These are phyloP conservation scores for Fusarium mexicanum DNA, from an alignment of 2,329 filamentous ascomycete species.

Conservation along the genomic window DNA sequence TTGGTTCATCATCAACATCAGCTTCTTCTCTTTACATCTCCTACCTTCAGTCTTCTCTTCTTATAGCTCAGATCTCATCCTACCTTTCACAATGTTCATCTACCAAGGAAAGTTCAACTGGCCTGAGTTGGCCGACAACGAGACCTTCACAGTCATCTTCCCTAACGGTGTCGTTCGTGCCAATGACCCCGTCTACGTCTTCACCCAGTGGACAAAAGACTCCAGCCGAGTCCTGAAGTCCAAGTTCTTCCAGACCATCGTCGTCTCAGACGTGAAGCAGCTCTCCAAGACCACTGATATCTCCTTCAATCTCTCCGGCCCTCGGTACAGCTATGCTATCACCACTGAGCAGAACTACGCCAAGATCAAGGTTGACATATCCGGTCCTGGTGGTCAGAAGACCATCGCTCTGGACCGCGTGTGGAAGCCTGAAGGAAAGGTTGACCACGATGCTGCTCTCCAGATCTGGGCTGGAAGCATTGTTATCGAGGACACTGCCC, in stretches of 20 bases:
- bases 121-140: background rate
- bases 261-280: fast-evolving
- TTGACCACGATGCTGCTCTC: background rate
- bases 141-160: background rate
- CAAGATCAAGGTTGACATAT: background rate
- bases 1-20: fast-evolving
- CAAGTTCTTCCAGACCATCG: background rate
- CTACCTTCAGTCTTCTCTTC: too few relatives aligned
- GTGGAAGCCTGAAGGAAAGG: background rate
- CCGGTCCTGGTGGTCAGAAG: fast-evolving
- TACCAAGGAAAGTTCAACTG: background rate
- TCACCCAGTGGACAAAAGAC: background rate
- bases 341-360: background rate
- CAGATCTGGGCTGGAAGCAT: background rate
- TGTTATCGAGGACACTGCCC: too few relatives aligned
- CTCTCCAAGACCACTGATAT: fast-evolving
- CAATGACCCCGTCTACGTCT: fast-evolving
- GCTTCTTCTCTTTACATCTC: background rate
- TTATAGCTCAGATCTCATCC: background rate
- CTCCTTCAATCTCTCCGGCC: fast-evolving
- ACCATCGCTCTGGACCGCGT: background rate
- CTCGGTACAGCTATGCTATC: fast-evolving
- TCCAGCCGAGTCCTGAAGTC: too few relatives aligned
- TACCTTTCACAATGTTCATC: background rate
- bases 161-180: background rate